phyloP scores from a whole-genome alignment of 768 basidiomycete species.

The Saitozyma sp. region DNA sequence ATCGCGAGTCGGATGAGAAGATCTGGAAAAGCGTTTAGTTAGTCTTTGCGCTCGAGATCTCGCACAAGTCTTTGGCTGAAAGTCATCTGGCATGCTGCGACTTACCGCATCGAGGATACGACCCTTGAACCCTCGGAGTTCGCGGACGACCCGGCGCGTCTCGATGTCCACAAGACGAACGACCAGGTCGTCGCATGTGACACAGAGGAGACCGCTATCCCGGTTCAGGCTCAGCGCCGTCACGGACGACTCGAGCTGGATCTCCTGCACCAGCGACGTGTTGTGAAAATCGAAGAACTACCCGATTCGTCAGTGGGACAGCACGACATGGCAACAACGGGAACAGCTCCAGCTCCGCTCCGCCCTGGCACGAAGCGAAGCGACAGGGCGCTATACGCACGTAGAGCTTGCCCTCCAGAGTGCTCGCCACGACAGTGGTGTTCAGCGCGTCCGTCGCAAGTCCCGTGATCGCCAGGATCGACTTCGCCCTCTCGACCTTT shows the following conservation, averaged over 20 bases:
- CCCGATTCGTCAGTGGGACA: neutral
- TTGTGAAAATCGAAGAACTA: constrained; percentile 98
- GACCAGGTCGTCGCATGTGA: constrained; percentile 79
- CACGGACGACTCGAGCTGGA: constrained; percentile 68
- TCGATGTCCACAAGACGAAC: constrained; percentile 90
- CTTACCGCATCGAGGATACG: constrained; percentile 85
- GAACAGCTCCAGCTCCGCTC: neutral
- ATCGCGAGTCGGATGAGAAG: constrained; percentile 92
- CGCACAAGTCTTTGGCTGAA: neutral
- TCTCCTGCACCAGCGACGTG: constrained; percentile 67
- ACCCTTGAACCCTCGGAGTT: constrained; percentile 77
- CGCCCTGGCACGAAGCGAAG: neutral
- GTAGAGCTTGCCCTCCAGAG: constrained; percentile 83
- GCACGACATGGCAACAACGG: neutral
- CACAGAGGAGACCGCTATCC: constrained; percentile 79
- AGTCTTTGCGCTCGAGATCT: neutral
- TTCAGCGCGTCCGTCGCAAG: constrained; percentile 85
- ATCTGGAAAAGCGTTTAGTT: constrained; percentile 58
- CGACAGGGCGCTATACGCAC: constrained; percentile 57
- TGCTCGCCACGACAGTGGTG: constrained; percentile 73
- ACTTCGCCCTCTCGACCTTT: constrained; percentile 52
- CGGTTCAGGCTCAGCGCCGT: constrained; percentile 74
- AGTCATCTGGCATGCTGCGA: constrained; percentile 7
- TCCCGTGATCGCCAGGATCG: constrained; percentile 69
- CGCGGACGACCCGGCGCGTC: constrained; percentile 81